Base-by-base conservation (phyloP, 23 red algal species). In the Gracilaria vermiculophylla region DNA sequence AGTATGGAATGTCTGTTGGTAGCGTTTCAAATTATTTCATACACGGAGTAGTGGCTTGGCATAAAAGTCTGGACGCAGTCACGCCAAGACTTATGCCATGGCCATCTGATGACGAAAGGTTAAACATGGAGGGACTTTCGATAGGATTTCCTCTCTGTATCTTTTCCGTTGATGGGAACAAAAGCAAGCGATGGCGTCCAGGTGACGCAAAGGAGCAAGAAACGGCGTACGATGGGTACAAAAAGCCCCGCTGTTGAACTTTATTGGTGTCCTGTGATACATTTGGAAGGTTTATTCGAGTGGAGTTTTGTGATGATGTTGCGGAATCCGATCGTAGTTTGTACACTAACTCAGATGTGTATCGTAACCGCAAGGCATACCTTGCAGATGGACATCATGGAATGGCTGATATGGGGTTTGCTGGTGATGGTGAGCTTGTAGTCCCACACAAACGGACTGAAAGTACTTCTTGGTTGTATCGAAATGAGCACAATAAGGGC, bases 321-420 rank as follows among this genome's bases (percentile, higher is more conserved):
- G 66, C 60, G 17, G 81, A 73, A 54, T 32, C 6, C 33, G 62
- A 86, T 29, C 15, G 62, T 10, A 51, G 20, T 15, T 19, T 86
- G 2, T 86, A 73, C 44, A 58, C 33, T 12, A 64, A 55, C 53
- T 73, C 9, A 6, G 81, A 86, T 2, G 12, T 86, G n/a, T 86
- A 51, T 70, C 80, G 60, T 3, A 16, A 69, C 28, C 42, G 37
- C 6, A 33, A 1, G 15, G 10, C 20, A 8, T 83, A 43, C 45
- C 75, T 78, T 57, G 28, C 11, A 1, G 7, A 54, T 6, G 47
- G 48, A 28, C 56, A 85, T 16, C 80, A 85, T 53, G 40, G 80
- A 23, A 85, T 69, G 80, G 80, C 80, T 37, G 80, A 85, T 41
- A 42, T 70, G 80, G 61, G 57, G 42, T 85, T 51, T 33, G 42